These are phyloP conservation scores for Nyssa sinensis DNA, from an alignment of 148 eudicot genomes.

Conservation along the genomic window DNA sequence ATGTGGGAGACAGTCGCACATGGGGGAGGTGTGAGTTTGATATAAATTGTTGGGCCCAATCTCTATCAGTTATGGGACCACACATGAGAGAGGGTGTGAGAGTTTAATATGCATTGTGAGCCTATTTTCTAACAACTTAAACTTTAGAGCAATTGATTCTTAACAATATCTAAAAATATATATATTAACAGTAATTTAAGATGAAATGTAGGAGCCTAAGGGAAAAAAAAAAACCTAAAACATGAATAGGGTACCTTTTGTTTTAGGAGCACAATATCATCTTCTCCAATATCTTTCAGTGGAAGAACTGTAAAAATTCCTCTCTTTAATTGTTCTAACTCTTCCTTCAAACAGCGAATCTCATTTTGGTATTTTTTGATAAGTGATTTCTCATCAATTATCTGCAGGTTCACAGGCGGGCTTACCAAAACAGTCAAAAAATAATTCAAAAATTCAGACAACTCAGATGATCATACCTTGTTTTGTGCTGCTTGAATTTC, in stretches of 20 bases:
- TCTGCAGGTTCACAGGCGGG: slow-evolving; percentile 50
- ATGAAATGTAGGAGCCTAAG: neutral
- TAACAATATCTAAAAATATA: neutral
- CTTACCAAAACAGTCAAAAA: slow-evolving; percentile 20
- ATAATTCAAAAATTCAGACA: slow-evolving; percentile 7
- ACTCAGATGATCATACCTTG: slow-evolving; percentile 49
- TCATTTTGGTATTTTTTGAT: slow-evolving; percentile 98
- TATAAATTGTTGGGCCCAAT: no score
- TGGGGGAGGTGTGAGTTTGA: no score
- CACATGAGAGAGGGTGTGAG: no score
- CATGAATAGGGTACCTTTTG: slow-evolving; percentile 60
- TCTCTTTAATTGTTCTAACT: slow-evolving; percentile 83
- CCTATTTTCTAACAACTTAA: no score
- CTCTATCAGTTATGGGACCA: no score
- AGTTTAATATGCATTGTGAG: no score
- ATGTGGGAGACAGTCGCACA: no score
- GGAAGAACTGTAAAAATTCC: slow-evolving; percentile 77
- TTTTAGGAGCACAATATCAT: slow-evolving; percentile 74
- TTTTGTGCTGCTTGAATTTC: slow-evolving; percentile 98
- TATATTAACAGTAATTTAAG: no score
- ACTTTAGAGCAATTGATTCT: no score
- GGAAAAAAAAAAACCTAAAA: neutral
- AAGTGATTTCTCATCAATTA: slow-evolving; percentile 95
- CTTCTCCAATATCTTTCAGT: slow-evolving; percentile 58
- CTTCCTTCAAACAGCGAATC: slow-evolving; percentile 86